Conservation (phyloP, 164 flowering plant genomes). For the Warburgia ugandensis region DNA sequence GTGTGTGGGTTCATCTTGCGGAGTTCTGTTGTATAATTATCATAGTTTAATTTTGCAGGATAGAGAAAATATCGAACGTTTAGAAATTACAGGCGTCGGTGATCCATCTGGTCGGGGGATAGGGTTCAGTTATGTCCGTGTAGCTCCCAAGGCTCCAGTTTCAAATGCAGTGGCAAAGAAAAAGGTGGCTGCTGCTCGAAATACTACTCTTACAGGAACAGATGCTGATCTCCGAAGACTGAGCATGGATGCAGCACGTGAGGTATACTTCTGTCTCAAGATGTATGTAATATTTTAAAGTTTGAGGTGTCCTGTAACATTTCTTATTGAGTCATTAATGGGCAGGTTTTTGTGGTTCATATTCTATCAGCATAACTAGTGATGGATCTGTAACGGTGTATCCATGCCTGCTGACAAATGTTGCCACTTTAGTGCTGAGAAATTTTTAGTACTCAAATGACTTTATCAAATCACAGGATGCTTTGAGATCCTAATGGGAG, state of each 20-base stretch:
- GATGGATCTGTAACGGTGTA: not conserved
- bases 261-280: slow-evolving; percentile 36
- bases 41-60: no score
- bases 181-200: slow-evolving; percentile 50
- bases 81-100: slow-evolving; percentile 98
- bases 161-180: slow-evolving; percentile 67
- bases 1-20: no score
- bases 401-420: not conserved
- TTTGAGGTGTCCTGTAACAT: no score
- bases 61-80: slow-evolving; percentile 85
- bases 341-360: no score
- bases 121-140: slow-evolving; percentile 95
- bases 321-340: no score
- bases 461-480: no score
- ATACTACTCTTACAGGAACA: slow-evolving; percentile 91
- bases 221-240: slow-evolving; percentile 96
- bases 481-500: no score
- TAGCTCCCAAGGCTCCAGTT: slow-evolving; percentile 72
- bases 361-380: no score
- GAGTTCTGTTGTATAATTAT: no score
- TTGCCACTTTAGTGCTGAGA: no score
- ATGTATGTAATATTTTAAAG: not conserved
- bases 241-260: slow-evolving; percentile 99
- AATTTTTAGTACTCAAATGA: no score
- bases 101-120: slow-evolving; percentile 99